Evolutionary conservation across 257 asterid genomes (phyloP), one percentile per base, ranked within the genome.

Genomic region (Penstemon newberryi): DNA sequence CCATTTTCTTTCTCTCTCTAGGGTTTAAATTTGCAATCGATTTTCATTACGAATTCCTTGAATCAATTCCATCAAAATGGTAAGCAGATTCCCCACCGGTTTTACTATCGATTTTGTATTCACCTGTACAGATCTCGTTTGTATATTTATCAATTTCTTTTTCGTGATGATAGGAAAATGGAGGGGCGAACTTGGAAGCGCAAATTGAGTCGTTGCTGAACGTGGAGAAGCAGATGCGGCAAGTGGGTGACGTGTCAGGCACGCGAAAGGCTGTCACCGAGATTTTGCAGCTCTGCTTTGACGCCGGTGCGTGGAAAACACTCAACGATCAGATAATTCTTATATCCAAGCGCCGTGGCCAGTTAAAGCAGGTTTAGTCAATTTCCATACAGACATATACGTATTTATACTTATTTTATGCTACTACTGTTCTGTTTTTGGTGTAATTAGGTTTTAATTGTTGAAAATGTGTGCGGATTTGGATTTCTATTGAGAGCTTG

Each of bases 211-310:
- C 82, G 74, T 60, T 90, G 66, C 81, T 90, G 74, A 94, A 89
- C 62, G 96, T 87, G 65, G 99, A 94, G 95, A 94, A 94, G 83
- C 96, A 91, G 84, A 87, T 84, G 96, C 78, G 99, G 66, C 97
- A 89, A 69, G 78, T 75, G 39, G 96, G 97, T 13, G 96, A 94
- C 56, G 97, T 94, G 25, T 91, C 84, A 15, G 97, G 84, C 39
- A 94, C 93, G 25, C 80, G 91, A 5, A 87, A 87, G 81, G 95
- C 99, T 8, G 99, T 74, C 60, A 90, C 85, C 0, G 97, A 94
- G 57, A 91, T 94, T 77, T 73, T 94, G 68, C 85, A 80, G 75
- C 97, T 94, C 60, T 91, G 99, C 82, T 81, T 91, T 13, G 96
- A 91, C n/a, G 91, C 96, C 57, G 89, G 95, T 57, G 86, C 89